Evolutionary conservation across 164 flowering plant species (phyloP).

Genomic region (Aristolochia californica): DNA sequence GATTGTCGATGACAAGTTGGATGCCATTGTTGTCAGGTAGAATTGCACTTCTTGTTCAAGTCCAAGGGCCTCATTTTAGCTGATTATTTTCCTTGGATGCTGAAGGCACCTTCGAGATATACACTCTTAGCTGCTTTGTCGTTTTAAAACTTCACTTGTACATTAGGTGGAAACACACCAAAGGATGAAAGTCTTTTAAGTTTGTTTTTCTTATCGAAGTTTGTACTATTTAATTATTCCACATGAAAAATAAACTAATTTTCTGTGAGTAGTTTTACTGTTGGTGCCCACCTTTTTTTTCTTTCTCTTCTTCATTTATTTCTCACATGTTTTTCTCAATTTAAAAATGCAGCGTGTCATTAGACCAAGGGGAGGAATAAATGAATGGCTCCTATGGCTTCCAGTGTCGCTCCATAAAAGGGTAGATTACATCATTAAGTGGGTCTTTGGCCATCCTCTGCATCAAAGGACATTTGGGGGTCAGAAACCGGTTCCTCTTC

Average conservation of each 20-base stretch:
- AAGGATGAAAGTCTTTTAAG: neutral
- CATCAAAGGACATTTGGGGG: slow-evolving; percentile 16
- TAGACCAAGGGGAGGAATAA: slow-evolving; percentile 80
- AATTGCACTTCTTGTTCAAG: slow-evolving; percentile 1
- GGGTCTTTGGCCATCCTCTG: slow-evolving; percentile 35
- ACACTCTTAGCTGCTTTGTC: too few relatives aligned
- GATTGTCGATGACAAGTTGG: slow-evolving; percentile 75
- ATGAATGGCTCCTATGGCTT: slow-evolving; percentile 87
- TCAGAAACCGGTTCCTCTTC: slow-evolving; percentile 22
- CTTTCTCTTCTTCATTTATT: neutral
- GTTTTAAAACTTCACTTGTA: too few relatives aligned
- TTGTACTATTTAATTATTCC: neutral
- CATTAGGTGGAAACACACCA: neutral
- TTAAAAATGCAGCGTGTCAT: slow-evolving; percentile 55
- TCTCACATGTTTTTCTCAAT: slow-evolving; percentile 1
- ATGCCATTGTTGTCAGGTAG: slow-evolving; percentile 92
- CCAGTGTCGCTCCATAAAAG: slow-evolving; percentile 69
- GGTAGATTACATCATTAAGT: slow-evolving; percentile 40
- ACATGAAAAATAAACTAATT: too few relatives aligned
- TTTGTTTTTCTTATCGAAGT: neutral
- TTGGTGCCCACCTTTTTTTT: neutral
- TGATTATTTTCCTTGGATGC: too few relatives aligned
- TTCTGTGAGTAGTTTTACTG: too few relatives aligned
- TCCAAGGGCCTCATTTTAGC: too few relatives aligned
- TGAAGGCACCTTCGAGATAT: too few relatives aligned